Conservation (phyloP, 352 stramenopile genomes). For the Aphanomyces invadans region DNA sequence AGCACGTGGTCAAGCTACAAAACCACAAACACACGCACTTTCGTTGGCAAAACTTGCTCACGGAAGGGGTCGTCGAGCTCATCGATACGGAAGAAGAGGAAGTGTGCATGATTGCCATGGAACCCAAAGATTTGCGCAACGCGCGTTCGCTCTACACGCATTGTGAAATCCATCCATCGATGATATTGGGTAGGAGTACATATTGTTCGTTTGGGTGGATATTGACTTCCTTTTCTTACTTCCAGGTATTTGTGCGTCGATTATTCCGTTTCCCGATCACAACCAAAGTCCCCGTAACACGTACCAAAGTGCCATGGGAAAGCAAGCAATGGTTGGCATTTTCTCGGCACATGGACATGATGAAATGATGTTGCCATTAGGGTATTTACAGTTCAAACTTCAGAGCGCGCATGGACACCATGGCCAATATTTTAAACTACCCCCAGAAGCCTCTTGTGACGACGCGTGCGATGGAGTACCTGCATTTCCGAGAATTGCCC, state of each 20-base stretch:
- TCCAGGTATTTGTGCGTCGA: slow-evolving; percentile 97
- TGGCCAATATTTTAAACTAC: slow-evolving; percentile 99
- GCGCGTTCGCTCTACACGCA: slow-evolving; percentile 97
- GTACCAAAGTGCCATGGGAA: slow-evolving; percentile 99
- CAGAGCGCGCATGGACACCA: slow-evolving; percentile 98
- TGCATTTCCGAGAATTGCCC: slow-evolving; percentile 97
- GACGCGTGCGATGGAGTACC: slow-evolving; percentile 98
- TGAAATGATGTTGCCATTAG: slow-evolving; percentile 19
- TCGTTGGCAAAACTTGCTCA: slow-evolving; percentile 81
- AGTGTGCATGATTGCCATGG: slow-evolving; percentile 99
- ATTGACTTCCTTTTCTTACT: too few relatives aligned
- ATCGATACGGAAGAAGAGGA: slow-evolving; percentile 99
- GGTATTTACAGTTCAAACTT: slow-evolving; percentile 99
- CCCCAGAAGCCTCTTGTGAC: slow-evolving; percentile 99
- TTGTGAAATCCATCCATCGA: slow-evolving; percentile 99
- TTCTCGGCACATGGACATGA: neutral
- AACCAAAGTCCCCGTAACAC: slow-evolving; percentile 99
- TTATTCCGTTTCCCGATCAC: slow-evolving; percentile 99
- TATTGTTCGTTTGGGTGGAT: too few relatives aligned
- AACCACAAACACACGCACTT: slow-evolving; percentile 87
- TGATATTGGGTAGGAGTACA: slow-evolving; percentile 98
- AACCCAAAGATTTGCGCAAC: slow-evolving; percentile 88
- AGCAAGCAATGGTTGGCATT: slow-evolving; percentile 94
- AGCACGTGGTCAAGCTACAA: slow-evolving; percentile 94
- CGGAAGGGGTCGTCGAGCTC: slow-evolving; percentile 95